phyloP scores from a whole-genome alignment of 345 rosid genomes.

The Gossypium ekmanianum region DNA sequence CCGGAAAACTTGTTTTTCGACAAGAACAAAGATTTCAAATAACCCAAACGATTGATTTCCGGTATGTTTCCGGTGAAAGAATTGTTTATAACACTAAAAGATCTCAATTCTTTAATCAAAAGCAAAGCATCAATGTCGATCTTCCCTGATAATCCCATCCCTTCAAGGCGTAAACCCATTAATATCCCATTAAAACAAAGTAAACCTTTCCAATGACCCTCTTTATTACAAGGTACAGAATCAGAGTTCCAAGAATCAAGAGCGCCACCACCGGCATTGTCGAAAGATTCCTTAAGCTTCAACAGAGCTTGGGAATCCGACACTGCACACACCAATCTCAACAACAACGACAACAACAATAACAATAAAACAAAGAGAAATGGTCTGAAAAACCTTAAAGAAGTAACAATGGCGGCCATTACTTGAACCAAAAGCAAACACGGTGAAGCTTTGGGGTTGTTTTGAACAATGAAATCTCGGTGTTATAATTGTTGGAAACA shows the following conservation, averaged over 20 bases:
- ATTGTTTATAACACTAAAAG: slow-evolving; percentile 59
- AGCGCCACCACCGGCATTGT: slow-evolving; percentile 29
- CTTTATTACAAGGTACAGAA: slow-evolving; percentile 45
- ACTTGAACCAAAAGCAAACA: slow-evolving; percentile 29
- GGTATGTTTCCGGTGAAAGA: slow-evolving; percentile 63
- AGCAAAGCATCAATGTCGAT: slow-evolving; percentile 53
- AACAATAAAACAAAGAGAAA: slow-evolving; percentile 31
- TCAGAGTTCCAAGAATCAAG: slow-evolving; percentile 61
- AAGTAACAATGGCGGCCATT: slow-evolving; percentile 48
- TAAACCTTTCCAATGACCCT: slow-evolving; percentile 48
- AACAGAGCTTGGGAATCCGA: slow-evolving; percentile 59
- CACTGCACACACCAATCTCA: slow-evolving; percentile 29
- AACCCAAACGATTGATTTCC: slow-evolving; percentile 48
- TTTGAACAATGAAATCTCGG: slow-evolving; percentile 8
- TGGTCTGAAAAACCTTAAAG: slow-evolving; percentile 40
- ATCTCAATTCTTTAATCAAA: slow-evolving; percentile 37
- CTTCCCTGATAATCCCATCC: slow-evolving; percentile 59
- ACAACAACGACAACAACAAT: neutral
- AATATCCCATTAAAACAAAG: slow-evolving; percentile 46
- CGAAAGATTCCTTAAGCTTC: slow-evolving; percentile 53
- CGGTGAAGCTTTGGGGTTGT: slow-evolving; percentile 10
- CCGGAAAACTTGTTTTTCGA: slow-evolving; percentile 65
- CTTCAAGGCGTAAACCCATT: slow-evolving; percentile 49
- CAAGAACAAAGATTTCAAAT: slow-evolving; percentile 47
- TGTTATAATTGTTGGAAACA: slow-evolving; percentile 15